These are phyloP conservation scores for Fusarium sublunatum DNA, from an alignment of 2,329 filamentous ascomycete genomes.

Conservation along the genomic window DNA sequence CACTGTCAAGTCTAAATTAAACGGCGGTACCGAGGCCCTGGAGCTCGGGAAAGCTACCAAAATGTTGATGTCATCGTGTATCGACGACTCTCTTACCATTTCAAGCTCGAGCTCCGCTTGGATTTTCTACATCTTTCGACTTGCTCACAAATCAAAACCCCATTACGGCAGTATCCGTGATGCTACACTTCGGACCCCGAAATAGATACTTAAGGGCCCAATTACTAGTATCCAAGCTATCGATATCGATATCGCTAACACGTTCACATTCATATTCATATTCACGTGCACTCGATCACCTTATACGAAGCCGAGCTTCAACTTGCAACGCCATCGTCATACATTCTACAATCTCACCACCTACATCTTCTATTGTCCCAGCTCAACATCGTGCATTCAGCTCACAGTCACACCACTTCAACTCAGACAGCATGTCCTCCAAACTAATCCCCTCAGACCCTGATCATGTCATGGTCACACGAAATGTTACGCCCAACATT, in stretches of 20 bases:
- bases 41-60: slow-evolving; percentile 9
- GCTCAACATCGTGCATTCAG: slow-evolving; percentile 15
- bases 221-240: background rate
- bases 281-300: slow-evolving; percentile 15
- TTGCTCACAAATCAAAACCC: background rate
- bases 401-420: slow-evolving; percentile 14
- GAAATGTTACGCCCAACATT: slow-evolving; percentile 82
- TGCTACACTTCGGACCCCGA: slow-evolving; percentile 16
- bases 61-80: slow-evolving; percentile 39
- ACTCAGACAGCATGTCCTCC: slow-evolving; percentile 62
- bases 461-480: slow-evolving; percentile 88
- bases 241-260: background rate
- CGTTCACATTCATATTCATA: background rate
- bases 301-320: slow-evolving; percentile 6
- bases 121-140: slow-evolving; percentile 2
- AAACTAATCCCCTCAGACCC: slow-evolving; percentile 78
- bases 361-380: background rate
- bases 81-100: slow-evolving; percentile 18
- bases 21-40: background rate
- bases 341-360: slow-evolving; percentile 3
- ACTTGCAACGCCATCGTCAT: slow-evolving; percentile 21
- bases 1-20: too few species aligned
- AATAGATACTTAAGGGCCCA: slow-evolving; percentile 17
- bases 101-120: slow-evolving; percentile 13
- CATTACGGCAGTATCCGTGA: slow-evolving; percentile 4